Evolutionary conservation across 257 asterid species (phyloP), one percentile per base, ranked within the genome.

Genomic region (Solanum acaule): DNA sequence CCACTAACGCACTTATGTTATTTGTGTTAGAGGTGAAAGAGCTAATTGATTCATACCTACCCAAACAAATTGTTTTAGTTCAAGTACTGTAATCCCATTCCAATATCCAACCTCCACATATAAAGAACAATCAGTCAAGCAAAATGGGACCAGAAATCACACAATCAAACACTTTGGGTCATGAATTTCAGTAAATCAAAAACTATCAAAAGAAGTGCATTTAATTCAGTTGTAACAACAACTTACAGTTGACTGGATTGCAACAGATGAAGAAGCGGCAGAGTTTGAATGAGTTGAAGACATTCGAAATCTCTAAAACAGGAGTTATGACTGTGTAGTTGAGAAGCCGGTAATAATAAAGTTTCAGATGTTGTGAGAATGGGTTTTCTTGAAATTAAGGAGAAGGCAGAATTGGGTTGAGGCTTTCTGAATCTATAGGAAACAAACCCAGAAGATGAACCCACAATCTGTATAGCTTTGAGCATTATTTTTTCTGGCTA

Each of bases 381-480:
- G 90, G 98, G 91, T 78, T 91, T 93, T 90, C 94, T 91, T 34
- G 98, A 92, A 84, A 93, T 89, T 44, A 91, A 89, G 25, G 93
- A 88, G 85, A 93, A 71, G 75, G 83, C 86, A 71, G 85, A 90
- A 88, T 68, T 93, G 1, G 94, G 90, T 65, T 86, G 90, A 67
- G 94, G 90, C 78, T 94, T 93, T 91, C 93, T 94, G 38, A 95
- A 89, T 91, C 92, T 89, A 88, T 87, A 92, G 89, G 93, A 89
- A 65, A 91, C 88, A 86, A 92, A 90, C 68, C 94, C 97, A 86
- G 94, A 89, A 70, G 98, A 93, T n/a, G 96, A 93, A 91, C 95
- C 98, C 90, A 94, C 91, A 94, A 94, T 92, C 87, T 94, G 99
- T 89, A 94, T 92, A 31, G 95, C 92, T 89, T 95, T 95, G 81